Base-by-base conservation (phyloP, 2,329 filamentous ascomycete genomes). In the Monilinia laxa region DNA sequence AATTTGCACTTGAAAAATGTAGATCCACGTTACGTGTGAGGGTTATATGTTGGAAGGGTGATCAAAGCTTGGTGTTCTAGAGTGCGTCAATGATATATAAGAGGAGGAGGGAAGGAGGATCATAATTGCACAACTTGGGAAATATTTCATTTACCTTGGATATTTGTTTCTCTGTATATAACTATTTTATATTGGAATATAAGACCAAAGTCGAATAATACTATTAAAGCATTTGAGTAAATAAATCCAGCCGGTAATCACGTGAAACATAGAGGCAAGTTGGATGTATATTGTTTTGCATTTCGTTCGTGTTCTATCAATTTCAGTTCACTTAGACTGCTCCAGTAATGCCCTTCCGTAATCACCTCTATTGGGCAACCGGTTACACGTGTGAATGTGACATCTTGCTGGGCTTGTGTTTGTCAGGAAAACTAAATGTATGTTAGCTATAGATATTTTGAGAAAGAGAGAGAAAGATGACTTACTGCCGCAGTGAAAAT, bases 371-470 rank as follows among this genome's bases (percentile, higher is more conserved):
- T 94, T 93, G 0, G 91, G 91, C 42, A 85, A 88, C 47, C 91
- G 78, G 69, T 91, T 78, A 63, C 92, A 78, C 0, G 90, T 93
- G 75, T 94, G 91, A 28, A 91, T 90, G 72, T 94, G 91, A 72
- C 91, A 94, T 77, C 90, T 91, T 42, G 87, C 87, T 0, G 90
- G 90, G 76, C 90, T 85, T 60, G 81, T 81, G 74, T 93, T 94
- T 1, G 83, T 87, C 73, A 94, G 76, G 71, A 93, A 93, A 0
- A 93, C 90, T 70, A 23, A 40, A 31, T 16, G n/a, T 2, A 11
- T 60, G 23, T 70, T 35, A 70, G 64, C 45, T 42, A 20, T 35
- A 70, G 64, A 47, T 42, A 20, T 45, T 5, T n/a, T n/a, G 59
- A 25, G 49, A 9, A 51, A 18, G 12, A 47, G 54, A 45, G 35